Percentiles rank a stretch among this genome's conserved stretches.
phyloP scores from a whole-genome alignment of 352 stramenopile species.

The Aphanomyces stellatus region DNA sequence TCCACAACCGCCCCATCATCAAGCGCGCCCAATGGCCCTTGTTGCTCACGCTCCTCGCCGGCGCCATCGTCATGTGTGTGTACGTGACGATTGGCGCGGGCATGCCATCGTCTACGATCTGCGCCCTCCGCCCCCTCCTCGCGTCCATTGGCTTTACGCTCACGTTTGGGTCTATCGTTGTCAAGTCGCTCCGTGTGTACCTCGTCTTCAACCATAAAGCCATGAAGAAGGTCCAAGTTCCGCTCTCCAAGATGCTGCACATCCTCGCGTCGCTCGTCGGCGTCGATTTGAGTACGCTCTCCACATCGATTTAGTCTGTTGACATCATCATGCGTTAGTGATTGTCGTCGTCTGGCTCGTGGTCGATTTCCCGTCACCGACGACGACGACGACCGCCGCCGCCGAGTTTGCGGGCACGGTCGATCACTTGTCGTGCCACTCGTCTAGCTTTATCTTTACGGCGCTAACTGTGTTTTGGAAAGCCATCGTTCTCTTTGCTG shows the following conservation, averaged over 20 bases:
- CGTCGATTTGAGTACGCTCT: slow-evolving; percentile 23
- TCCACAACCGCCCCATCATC: slow-evolving; percentile 23
- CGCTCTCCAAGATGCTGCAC: slow-evolving; percentile 35
- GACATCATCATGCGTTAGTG: background rate
- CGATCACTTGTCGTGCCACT: slow-evolving; percentile 27
- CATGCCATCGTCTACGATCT: slow-evolving; percentile 29
- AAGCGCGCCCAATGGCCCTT: slow-evolving; percentile 25
- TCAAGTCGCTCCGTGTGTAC: slow-evolving; percentile 51
- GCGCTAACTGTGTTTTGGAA: slow-evolving; percentile 52
- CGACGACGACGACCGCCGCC: background rate
- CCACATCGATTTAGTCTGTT: background rate
- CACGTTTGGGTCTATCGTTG: slow-evolving; percentile 32
- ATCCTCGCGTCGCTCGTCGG: slow-evolving; percentile 30
- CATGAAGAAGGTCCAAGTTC: slow-evolving; percentile 38
- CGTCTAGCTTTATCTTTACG: slow-evolving; percentile 43
- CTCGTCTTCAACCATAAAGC: slow-evolving; percentile 32
- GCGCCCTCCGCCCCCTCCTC: slow-evolving; percentile 28
- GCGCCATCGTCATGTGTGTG: slow-evolving; percentile 38
- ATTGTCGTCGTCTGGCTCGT: slow-evolving; percentile 34
- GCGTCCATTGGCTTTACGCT: slow-evolving; percentile 35
- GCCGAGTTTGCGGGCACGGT: slow-evolving; percentile 27
- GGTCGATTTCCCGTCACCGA: slow-evolving; percentile 29
- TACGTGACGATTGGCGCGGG: slow-evolving; percentile 35
- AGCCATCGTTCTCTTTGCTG: slow-evolving; percentile 32
- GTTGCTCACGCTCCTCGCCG: slow-evolving; percentile 30